A percentile compares a stretch with the other conserved stretches of the same genome.
These are phyloP conservation scores for Penicillium daleae DNA, from an alignment of 495 filamentous ascomycete genomes.

Conservation along the genomic window DNA sequence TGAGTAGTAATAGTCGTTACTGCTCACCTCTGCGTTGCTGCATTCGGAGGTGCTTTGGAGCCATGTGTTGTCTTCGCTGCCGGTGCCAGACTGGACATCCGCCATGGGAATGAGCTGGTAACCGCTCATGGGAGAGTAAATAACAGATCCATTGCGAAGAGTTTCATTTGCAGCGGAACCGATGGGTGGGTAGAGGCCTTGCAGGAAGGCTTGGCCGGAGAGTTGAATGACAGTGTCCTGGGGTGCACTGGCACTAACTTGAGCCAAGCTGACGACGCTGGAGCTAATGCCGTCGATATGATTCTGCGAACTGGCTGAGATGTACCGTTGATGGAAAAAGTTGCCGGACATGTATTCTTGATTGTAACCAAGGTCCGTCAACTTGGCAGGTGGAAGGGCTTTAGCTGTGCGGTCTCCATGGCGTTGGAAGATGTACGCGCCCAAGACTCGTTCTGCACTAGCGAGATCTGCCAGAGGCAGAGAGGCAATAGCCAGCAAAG, in stretches of 20 bases:
- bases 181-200: conserved; percentile 59
- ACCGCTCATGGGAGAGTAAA: conserved; percentile 53
- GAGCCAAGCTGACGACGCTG: conserved; percentile 55
- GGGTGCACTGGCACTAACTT: conserved; percentile 57
- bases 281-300: conserved; percentile 56
- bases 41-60: conserved; percentile 56
- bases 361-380: conserved; percentile 57
- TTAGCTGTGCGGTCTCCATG: conserved; percentile 25
- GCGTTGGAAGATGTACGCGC: conserved; percentile 24
- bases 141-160: conserved; percentile 53
- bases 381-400: conserved; percentile 24
- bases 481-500: neutral
- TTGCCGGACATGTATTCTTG: conserved; percentile 61
- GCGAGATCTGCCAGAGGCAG: conserved; percentile 11
- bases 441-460: conserved; percentile 19
- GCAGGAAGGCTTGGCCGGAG: conserved; percentile 53
- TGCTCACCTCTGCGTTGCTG: conserved; percentile 47
- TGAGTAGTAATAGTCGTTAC: conserved; percentile 20
- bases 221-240: conserved; percentile 60
- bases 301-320: conserved; percentile 45
- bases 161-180: conserved; percentile 38
- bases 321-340: conserved; percentile 62
- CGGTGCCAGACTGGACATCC: conserved; percentile 40
- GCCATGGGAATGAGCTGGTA: conserved; percentile 49
- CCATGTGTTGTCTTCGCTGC: conserved; percentile 56